Percentiles rank a stretch among this genome's conserved stretches.
These are phyloP conservation scores for Candida ficus DNA, from an alignment of 805 yeast species.

Conservation along the genomic window DNA sequence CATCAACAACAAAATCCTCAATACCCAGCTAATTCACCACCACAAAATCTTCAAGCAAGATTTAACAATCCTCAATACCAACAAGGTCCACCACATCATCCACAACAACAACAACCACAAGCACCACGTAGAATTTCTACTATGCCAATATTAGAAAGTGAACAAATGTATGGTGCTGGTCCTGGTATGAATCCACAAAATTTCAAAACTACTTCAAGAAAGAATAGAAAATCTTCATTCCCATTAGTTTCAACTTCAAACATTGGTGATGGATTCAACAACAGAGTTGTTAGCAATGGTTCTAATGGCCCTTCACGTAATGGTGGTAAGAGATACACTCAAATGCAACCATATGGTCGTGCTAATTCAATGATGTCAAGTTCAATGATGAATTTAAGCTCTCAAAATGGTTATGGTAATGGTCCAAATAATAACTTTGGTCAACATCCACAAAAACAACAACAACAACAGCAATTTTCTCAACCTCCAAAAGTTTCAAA, in stretches of 20 bases:
- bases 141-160: constrained; percentile 16
- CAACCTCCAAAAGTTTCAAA: constrained; percentile 6
- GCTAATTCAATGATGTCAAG: constrained; percentile 3
- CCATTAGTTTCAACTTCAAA: constrained; percentile 17
- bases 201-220: constrained; percentile 37
- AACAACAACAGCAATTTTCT: neutral
- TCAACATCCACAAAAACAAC: neutral
- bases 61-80: constrained; percentile 15
- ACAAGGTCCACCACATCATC: constrained; percentile 7
- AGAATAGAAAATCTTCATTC: constrained; percentile 38
- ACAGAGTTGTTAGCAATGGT: constrained; percentile 5
- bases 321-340: constrained; percentile 1
- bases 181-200: constrained; percentile 7
- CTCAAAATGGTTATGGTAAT: neutral
- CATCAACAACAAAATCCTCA: constrained; percentile 2
- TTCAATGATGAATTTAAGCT: neutral
- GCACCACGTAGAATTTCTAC: constrained; percentile 24
- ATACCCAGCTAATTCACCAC: constrained; percentile 4
- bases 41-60: constrained; percentile 10
- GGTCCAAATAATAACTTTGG: neutral
- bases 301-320: constrained; percentile 5
- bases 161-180: constrained; percentile 11
- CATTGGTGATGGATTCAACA: constrained; percentile 9
- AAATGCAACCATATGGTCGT: constrained; percentile 1
- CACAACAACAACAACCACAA: constrained; percentile 18